A percentile compares a stretch with the other conserved stretches of the same genome.
phyloP scores from a whole-genome alignment of 2,329 filamentous ascomycete species.

The Microsporum ferrugineum region DNA sequence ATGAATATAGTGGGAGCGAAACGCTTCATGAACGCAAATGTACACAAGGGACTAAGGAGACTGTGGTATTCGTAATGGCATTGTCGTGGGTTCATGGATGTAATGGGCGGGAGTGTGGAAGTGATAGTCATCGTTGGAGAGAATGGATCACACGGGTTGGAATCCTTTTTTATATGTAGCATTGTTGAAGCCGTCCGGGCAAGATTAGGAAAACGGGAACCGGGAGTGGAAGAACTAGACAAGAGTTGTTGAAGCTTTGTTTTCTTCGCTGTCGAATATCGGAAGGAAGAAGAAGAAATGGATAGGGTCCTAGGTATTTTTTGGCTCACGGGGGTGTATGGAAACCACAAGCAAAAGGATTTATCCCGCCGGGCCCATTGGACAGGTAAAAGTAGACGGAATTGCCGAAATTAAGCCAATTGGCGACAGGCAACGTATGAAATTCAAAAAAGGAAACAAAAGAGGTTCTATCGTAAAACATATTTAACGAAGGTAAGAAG shows the following conservation, averaged over 20 bases:
- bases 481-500: slow-evolving; percentile 1
- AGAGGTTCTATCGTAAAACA: slow-evolving; percentile 1
- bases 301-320: background rate
- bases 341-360: background rate
- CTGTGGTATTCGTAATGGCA: background rate
- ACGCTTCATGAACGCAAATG: background rate
- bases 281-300: background rate
- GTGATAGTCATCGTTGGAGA: background rate
- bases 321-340: background rate
- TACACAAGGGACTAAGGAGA: background rate
- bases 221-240: background rate
- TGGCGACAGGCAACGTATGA: background rate
- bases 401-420: slow-evolving; percentile 2
- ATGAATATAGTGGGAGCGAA: background rate
- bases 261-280: background rate
- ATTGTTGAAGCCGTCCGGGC: background rate
- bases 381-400: background rate
- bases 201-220: background rate
- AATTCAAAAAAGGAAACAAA: background rate
- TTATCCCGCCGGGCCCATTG: background rate
- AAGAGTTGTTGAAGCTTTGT: background rate
- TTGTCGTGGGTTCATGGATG: background rate
- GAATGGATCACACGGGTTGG: background rate
- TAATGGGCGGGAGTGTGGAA: background rate
- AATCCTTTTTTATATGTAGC: background rate